Base-by-base conservation (phyloP, 2,329 filamentous ascomycete species). In the Penicillium sp. region DNA sequence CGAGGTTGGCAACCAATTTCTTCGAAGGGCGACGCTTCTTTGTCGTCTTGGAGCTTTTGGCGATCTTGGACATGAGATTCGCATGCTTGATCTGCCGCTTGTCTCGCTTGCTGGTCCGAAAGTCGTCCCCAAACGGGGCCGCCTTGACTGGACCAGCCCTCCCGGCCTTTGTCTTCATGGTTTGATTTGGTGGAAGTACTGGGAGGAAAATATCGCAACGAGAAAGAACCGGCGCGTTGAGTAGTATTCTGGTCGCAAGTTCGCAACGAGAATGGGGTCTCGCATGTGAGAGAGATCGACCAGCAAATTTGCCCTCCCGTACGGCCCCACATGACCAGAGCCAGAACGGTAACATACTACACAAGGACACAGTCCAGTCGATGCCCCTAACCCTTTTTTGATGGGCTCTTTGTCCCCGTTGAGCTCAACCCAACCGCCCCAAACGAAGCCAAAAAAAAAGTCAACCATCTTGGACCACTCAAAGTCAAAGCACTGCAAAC, bases 81-180 rank as follows among this genome's bases (percentile, higher is more conserved):
- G 90, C 89, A 81, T 91, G 91, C 73, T 92, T 93, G 69, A 96
- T 91, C 37, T 83, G 80, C 25, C 89, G 90, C 80, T 94, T 96
- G 80, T 96, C 91, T 72, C 86, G 88, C 78, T 97, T 98, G 63
- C 84, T 87, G 56, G 87, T 84, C 61, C 87, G 80, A 76, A 94
- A 93, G 6, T 75, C 73, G 55, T 77, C 69, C 45, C 69, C 62
- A 53, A 75, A 71, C 28, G 61, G 41, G 38, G 47, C 28, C 5
- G 61, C 59, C 39, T 53, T 58, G 54, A 59, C 45, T 12, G 57
- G 31, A 15, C 15, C 62, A 35, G 56, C 10, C 4, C 50, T 48
- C 35, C 39, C 31, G 31, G 41, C 12, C 55, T 65, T 65, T 41
- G 58, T 59, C 38, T 53, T 54, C 41, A 38, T 39, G 12, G 41